Evolutionary conservation across 1,139 yeast genomes (phyloP), one percentile per base, ranked within the genome.

Genomic region (Wickerhamomyces sp.): DNA sequence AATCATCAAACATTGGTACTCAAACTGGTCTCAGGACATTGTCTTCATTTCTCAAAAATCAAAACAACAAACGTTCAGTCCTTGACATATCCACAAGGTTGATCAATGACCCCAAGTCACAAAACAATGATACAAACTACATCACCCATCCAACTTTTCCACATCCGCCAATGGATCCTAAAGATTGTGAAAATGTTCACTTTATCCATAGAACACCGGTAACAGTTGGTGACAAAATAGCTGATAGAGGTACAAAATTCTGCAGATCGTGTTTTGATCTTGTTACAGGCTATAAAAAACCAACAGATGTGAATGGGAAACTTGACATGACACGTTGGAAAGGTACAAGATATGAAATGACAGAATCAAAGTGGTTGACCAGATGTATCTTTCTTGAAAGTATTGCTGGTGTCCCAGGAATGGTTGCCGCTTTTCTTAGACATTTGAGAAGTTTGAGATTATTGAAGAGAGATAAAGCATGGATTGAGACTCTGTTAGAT

Each of bases 351-450:
- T 79, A 71, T 54, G 68, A 66, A 39, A 79, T 84, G 86, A 79
- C 84, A 3, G 78, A 76, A 36, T 69, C 68, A 44, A 79, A 81
- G 58, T 84, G 91, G 91, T 58, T 84, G 45, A 78, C 82, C n/a
- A 64, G 93, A 46, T 68, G 76, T 49, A 78, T 84, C 36, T 83
- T 84, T 58, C 72, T 84, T 52, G 93, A 84, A 63, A 75, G 84
- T 49, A 72, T 84, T 47, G 93, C 93, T 9, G 91, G 89, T 13
- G 87, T 84, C 15, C 93, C 93, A 1, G 91, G 93, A 10, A 78
- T 82, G 71, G 86, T 81, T 36, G 93, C 88, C 11, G 83, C 84
- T 1, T 81, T 81, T 61, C 61, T 83, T 41, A 74, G 90, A 50
- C 88, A 82, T 58, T 69, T 83, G 55, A 81, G 79, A 55, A 76